These are phyloP conservation scores for Boletus subparvulus DNA, from an alignment of 768 basidiomycete species.

Conservation along the genomic window DNA sequence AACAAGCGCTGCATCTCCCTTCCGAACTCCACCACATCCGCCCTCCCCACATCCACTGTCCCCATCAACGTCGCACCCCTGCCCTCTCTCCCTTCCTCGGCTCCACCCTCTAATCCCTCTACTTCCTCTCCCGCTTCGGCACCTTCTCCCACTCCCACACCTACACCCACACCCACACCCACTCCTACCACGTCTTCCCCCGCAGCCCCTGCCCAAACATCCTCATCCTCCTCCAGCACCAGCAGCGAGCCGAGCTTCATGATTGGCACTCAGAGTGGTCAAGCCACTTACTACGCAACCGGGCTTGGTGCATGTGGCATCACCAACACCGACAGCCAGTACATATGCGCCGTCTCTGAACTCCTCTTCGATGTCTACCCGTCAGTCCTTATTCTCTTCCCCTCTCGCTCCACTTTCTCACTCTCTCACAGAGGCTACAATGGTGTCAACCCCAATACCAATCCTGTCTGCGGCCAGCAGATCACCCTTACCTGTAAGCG, in stretches of 20 bases:
- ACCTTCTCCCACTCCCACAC: background rate
- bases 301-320: constrained; percentile 46
- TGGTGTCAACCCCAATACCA: constrained; percentile 65
- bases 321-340: constrained; percentile 29
- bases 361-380: constrained; percentile 36
- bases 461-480: constrained; percentile 65
- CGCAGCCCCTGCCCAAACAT: constrained; percentile 16
- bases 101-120: background rate
- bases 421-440: constrained; percentile 46
- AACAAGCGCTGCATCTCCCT: constrained; percentile 27
- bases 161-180: background rate
- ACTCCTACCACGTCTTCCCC: constrained; percentile 3
- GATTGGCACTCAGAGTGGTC: constrained; percentile 48
- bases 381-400: constrained; percentile 21
- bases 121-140: background rate
- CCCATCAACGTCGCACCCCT: constrained; percentile 26
- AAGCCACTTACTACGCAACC: constrained; percentile 36
- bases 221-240: constrained; percentile 6
- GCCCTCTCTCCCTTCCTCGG: background rate
- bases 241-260: constrained; percentile 39
- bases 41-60: background rate
- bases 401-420: background rate
- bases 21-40: constrained; percentile 15
- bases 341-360: constrained; percentile 38
- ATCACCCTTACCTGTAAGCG: constrained; percentile 50